phyloP scores from a whole-genome alignment of 441 rosid species.

The Iberis amara region DNA sequence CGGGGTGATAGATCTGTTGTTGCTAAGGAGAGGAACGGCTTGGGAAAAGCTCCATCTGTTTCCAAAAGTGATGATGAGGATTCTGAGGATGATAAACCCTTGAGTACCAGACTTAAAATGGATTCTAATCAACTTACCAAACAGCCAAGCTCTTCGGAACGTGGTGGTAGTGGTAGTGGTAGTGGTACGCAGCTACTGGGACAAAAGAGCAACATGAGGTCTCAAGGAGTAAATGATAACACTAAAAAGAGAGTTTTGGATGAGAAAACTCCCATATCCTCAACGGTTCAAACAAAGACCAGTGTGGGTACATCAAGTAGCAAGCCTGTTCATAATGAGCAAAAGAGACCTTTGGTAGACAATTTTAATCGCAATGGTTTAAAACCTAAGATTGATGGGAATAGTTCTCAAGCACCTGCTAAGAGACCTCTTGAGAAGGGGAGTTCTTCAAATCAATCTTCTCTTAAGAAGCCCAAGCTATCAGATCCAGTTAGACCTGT shows the following conservation, averaged over 20 bases:
- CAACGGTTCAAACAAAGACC: conserved; percentile 40
- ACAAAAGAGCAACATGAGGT: conserved; percentile 31
- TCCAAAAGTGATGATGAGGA: conserved; percentile 47
- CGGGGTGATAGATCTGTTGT: conserved; percentile 57
- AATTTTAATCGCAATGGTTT: conserved; percentile 63
- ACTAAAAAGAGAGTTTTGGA: conserved; percentile 38
- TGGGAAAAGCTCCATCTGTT: conserved; percentile 59
- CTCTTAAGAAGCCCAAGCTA: conserved; percentile 61
- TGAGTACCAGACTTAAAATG: conserved; percentile 56
- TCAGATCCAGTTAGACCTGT: conserved; percentile 38
- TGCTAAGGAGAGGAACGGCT: conserved; percentile 53
- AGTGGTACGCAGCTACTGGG: conserved; percentile 18
- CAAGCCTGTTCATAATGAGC: conserved; percentile 35
- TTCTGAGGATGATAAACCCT: conserved; percentile 74
- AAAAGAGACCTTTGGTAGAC: conserved; percentile 46
- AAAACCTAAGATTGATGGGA: conserved; percentile 35
- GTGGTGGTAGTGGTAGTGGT: conserved; percentile 2
- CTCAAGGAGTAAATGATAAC: conserved; percentile 30
- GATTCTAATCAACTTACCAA: conserved; percentile 26
- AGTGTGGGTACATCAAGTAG: conserved; percentile 40
- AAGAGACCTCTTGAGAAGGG: conserved; percentile 76
- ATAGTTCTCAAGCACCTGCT: conserved; percentile 35
- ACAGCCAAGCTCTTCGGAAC: conserved; percentile 33
- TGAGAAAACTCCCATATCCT: conserved; percentile 51
- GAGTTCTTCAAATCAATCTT: conserved; percentile 42